Base-by-base conservation (phyloP, 331 rosid genomes). In the Telfairia occidentalis region DNA sequence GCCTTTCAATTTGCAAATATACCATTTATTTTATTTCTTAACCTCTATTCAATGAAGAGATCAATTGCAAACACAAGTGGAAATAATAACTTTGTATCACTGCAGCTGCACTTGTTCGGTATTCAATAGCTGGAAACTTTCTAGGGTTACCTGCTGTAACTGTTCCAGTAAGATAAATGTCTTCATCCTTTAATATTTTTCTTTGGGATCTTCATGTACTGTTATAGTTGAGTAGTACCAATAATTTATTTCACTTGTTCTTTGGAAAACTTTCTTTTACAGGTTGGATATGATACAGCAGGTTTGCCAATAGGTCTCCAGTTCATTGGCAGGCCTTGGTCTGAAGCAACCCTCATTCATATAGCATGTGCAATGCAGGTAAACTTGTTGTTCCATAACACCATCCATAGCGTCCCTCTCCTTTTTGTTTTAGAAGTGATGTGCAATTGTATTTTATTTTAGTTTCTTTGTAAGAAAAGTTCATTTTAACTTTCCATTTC, bases 301-400 rank as follows among this genome's bases (percentile, higher is more conserved):
- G 98, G 98, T 45, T 76, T 93, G 84, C 96, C 98, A 8, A 93
- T 93, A 78, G 97, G 98, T 23, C 92, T 93, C 82, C 97, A 93
- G 82, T 88, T 93, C 79, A 87, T 91, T 45, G 96, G 97, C 72
- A 82, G 75, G 81, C 96, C 96, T 66, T 93, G 98, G 98, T 86
- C 89, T 52, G 98, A 91, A 83, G 84, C 97, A 76, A 89, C 96
- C 34, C 71, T 93, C n/a, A 82, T 91, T 71, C 95, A 84, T 84
- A 79, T 93, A 43, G 95, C 96, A 54, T 84, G 16, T 80, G 92
- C 95, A 67, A 75, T 84, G 95, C 96, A 89, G 92, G 97, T 92
- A 72, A 83, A 19, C 9, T 37, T 23, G 13, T 9, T 5, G 13
- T 21, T 52, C 28, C 26, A 6, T 50, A 5, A 5, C 26, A n/a